Evolutionary conservation across 2,329 filamentous ascomycete species (phyloP), one percentile per base, ranked within the genome.

Genomic region (Colletotrichum acutatum): DNA sequence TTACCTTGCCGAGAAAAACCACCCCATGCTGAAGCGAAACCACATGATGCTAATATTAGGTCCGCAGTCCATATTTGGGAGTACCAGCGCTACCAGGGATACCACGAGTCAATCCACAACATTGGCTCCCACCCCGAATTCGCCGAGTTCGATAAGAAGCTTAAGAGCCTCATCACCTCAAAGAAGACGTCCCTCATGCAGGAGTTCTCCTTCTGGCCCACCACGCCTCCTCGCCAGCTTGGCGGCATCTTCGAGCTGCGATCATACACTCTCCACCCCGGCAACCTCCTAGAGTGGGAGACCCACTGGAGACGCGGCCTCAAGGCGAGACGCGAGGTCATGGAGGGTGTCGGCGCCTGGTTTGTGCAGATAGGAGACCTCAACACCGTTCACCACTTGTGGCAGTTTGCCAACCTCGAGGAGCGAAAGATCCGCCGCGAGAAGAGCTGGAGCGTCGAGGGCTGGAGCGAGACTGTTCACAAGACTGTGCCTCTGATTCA

Each of bases 201-300:
- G 83, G 97, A 99, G 83, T 99, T 99, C 85, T 98, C 95, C 46
- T 99, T 99, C 89, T 99, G 97, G 97, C 97, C 97, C 1, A 99
- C 97, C 3, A 96, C 95, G 0, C 90, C 95, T 5, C 97, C 97
- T 0, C 94, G 97, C 73, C 88, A 94, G 79, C 90, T 99, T 0
- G 97, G 97, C 68, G 97, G 97, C 58, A 84, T 99, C 54, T 99
- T 99, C 81, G 97, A 99, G 86, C 89, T 99, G 42, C 94, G 97
- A 65, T 98, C 97, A 1, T 99, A 99, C 86, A 98, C 95, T 5
- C 89, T 99, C 26, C 95, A 98, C 81, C 97, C 97, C 0, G 97
- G 97, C 54, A 98, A 98, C 82, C 88, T 99, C 56, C 89, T 99
- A 8, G 97, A 99, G 84, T 99, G 97, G 97, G 97, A 99, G 88